Base-by-base conservation (phyloP, 768 basidiomycete genomes). In the Sutorius australiensis region DNA sequence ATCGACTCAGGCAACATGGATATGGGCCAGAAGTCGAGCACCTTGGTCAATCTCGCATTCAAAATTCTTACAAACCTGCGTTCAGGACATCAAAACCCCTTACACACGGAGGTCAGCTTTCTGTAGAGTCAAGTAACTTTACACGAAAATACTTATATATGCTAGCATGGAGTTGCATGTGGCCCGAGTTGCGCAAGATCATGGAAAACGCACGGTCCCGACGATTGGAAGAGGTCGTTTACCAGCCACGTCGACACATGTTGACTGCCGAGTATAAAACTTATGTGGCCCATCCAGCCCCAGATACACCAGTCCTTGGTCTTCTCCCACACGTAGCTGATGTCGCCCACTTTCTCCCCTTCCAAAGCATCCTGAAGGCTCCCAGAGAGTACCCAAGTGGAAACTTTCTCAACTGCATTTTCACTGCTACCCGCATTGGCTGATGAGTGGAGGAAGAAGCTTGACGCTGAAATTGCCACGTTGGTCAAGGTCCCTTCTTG, bases 391-490 rank as follows among this genome's bases (percentile, higher is more conserved):
- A 34, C 7, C 12, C n/a, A 4, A 1, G 33, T 53, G 14, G 11
- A 28, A 9, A 27, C 38, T 8, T 54, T 55, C 19, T 32, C 54
- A 1, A 5, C 37, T 30, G 61, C 50, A 3, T 61, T 61, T 28
- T 19, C 37, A 28, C 50, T 58, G 14, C 36, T 61, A 5, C 56
- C 53, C 13, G 30, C 11, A 3, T 8, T 61, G 1, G 51, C 50
- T 27, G 2, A 12, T 8, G 44, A 41, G 16, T 61, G 61, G 61
- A 54, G 13, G 12, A 27, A 34, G 40, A 10, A 46, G 24, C 28
- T 58, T 0, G 51, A 62, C 2, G 21, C 34, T 2, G 44, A 62
- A 38, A 48, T 61, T 12, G 50, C 46, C 6, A 40, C 40, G 3
- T 6, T 51, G 21, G 28, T 58, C 10, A 24, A 45, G 12, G 53